phyloP scores from a whole-genome alignment of 768 basidiomycete genomes.

The Kwoniella pini region DNA sequence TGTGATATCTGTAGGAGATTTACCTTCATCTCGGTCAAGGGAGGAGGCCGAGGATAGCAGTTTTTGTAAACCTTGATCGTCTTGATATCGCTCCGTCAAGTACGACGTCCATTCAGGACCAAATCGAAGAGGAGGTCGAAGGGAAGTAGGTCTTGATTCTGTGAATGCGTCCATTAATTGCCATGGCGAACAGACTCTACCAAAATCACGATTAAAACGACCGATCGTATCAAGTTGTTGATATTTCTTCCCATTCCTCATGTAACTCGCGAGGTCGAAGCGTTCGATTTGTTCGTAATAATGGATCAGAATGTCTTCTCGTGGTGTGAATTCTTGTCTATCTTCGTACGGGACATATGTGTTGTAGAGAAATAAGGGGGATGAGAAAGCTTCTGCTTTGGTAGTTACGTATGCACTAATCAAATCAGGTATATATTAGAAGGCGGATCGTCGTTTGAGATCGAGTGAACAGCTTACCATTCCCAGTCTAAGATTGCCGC shows the following conservation, averaged over 20 bases:
- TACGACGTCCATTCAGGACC: background rate
- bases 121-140: background rate
- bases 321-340: background rate
- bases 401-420: conserved; percentile 17
- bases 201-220: background rate
- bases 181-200: background rate
- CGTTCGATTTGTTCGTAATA: conserved; percentile 5
- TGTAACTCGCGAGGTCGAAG: conserved; percentile 17
- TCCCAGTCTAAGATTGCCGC: conserved; percentile 51
- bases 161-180: background rate
- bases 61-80: background rate
- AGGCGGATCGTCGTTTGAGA: too few species aligned
- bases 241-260: conserved; percentile 16
- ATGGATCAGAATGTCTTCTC: conserved; percentile 6
- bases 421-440: too few species aligned
- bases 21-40: too few species aligned
- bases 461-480: conserved; percentile 17
- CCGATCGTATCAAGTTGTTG: background rate
- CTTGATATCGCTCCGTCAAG: background rate
- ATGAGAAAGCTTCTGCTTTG: conserved; percentile 21
- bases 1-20: background rate
- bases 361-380: background rate
- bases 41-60: too few species aligned
- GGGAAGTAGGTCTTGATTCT: background rate
- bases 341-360: background rate